Percentiles rank a stretch among this genome's conserved stretches.
Evolutionary conservation across 139 green algal genomes (phyloP).

Genomic region (Tetradesmus obliquus): DNA sequence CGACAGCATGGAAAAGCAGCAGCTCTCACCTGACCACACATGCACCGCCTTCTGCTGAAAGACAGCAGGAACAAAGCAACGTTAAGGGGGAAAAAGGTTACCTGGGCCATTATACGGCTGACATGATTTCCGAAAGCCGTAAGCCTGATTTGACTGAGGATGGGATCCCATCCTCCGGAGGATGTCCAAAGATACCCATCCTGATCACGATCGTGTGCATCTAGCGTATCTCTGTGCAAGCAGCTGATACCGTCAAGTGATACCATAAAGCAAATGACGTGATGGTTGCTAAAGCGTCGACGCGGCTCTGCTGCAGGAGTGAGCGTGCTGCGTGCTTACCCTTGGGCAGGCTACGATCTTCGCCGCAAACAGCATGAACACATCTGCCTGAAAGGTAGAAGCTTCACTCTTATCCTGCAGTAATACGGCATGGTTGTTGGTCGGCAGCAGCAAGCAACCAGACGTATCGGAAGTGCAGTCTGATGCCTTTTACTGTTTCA

Average conservation of each 20-base stretch:
- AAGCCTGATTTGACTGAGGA: neutral
- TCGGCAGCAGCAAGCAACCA: no score
- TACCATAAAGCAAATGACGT: neutral
- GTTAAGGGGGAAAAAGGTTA: neutral
- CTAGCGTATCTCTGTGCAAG: neutral
- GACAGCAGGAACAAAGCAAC: neutral
- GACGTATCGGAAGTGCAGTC: no score
- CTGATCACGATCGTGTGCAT: neutral
- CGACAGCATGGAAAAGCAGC: neutral
- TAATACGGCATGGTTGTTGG: no score
- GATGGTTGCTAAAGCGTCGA: neutral
- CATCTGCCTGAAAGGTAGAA: neutral
- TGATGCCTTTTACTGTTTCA: no score
- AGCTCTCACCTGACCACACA: neutral
- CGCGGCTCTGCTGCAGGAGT: neutral
- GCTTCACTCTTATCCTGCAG: no score
- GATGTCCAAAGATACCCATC: neutral
- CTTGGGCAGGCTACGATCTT: neutral
- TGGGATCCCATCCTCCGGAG: no score
- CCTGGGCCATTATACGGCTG: neutral
- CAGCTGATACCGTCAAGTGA: neutral
- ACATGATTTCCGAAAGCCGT: neutral
- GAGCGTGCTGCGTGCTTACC: neutral
- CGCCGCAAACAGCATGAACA: neutral
- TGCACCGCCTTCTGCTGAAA: neutral